Conservation (phyloP, 352 stramenopile species). For the Phytophthora podocarpi region DNA sequence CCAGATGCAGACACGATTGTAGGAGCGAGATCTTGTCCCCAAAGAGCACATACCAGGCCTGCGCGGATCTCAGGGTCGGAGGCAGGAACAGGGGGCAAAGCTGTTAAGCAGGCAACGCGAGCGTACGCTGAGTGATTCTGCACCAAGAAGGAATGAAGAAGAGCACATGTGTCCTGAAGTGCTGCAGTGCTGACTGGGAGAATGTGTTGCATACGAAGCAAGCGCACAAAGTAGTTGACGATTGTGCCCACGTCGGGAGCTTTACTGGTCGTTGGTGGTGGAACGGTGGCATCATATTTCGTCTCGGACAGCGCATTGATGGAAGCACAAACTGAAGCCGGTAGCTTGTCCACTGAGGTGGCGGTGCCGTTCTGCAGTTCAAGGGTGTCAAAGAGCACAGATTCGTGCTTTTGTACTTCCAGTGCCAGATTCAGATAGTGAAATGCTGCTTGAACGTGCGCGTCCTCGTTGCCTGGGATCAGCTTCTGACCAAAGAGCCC, state of each 20-base stretch:
- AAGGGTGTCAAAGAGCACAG: constrained; percentile 59
- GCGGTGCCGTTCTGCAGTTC: constrained; percentile 60
- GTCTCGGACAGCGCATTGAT: constrained; percentile 35
- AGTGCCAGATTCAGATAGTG: constrained; percentile 69
- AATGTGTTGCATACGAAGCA: constrained; percentile 52
- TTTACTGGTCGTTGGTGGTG: constrained; percentile 8
- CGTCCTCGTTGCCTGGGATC: constrained; percentile 43
- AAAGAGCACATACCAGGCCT: constrained; percentile 63
- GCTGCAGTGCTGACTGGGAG: constrained; percentile 37
- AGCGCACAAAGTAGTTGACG: constrained; percentile 68
- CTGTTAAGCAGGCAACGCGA: constrained; percentile 54
- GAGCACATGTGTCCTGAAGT: constrained; percentile 40
- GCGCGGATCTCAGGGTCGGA: constrained; percentile 65
- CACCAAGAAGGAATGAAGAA: constrained; percentile 65
- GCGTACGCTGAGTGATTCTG: constrained; percentile 65
- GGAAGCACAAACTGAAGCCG: constrained; percentile 40
- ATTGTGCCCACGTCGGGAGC: constrained; percentile 26
- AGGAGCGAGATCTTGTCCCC: constrained; percentile 62
- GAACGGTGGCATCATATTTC: background rate
- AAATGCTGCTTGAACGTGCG: constrained; percentile 71
- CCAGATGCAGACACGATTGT: constrained; percentile 24
- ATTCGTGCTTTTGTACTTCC: constrained; percentile 46
- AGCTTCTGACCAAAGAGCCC: constrained; percentile 60
- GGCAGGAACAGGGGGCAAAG: constrained; percentile 45
- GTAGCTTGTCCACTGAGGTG: constrained; percentile 51